Percentiles rank a stretch among this genome's conserved stretches.
phyloP scores from a whole-genome alignment of 2,329 filamentous ascomycete genomes.

The Gremmenia infestans region DNA sequence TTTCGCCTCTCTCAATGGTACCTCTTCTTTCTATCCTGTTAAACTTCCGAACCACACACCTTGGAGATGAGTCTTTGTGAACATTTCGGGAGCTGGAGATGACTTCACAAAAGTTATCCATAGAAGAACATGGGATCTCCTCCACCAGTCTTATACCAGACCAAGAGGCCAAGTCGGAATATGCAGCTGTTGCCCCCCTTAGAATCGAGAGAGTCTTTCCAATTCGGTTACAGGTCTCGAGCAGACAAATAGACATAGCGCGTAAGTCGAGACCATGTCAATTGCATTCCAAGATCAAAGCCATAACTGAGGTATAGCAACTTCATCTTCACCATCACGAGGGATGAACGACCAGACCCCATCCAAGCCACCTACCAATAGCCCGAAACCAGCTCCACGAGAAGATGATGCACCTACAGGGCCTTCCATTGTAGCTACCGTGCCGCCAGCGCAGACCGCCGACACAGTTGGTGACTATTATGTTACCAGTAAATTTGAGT shows the following conservation, averaged over 20 bases:
- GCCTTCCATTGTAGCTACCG: background rate
- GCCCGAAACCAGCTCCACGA: background rate
- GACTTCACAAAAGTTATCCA: background rate
- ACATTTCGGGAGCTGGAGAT: background rate
- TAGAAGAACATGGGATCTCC: background rate
- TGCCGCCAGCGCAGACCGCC: background rate
- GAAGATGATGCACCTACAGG: background rate
- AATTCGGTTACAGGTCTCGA: slow-evolving; percentile 2
- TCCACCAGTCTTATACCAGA: background rate
- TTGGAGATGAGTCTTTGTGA: background rate
- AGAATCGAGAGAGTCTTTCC: slow-evolving; percentile 11
- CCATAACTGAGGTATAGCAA: background rate
- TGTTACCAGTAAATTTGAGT: slow-evolving; percentile 3
- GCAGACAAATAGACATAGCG: background rate
- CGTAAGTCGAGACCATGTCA: background rate
- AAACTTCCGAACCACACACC: background rate
- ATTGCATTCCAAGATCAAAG: too few species aligned
- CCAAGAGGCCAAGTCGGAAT: background rate
- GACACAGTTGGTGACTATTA: background rate
- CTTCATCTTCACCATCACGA: background rate
- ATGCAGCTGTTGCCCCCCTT: background rate
- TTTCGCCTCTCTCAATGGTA: too few species aligned
- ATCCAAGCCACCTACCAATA: too few species aligned
- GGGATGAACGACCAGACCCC: too few species aligned
- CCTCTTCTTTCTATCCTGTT: too few species aligned